Conservation (phyloP, 305 asterid genomes). For the Coffea humblotiana region DNA sequence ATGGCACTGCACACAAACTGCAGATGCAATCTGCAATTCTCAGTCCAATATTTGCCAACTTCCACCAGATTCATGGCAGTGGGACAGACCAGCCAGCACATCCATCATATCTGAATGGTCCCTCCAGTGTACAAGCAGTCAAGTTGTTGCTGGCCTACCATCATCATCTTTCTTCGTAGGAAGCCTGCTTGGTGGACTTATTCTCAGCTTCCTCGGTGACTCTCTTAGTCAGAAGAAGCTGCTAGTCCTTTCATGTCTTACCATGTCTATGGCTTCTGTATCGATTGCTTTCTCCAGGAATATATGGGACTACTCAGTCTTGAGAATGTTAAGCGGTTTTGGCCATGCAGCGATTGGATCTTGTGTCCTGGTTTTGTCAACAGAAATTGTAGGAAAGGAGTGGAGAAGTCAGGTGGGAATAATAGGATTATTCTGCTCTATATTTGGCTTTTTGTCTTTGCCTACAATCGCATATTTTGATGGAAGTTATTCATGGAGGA, state of each 20-base stretch:
- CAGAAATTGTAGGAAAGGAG: conserved; percentile 58
- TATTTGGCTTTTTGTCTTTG: conserved; percentile 60
- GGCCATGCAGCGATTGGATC: conserved; percentile 57
- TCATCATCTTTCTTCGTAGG: conserved; percentile 45
- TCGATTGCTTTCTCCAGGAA: conserved; percentile 12
- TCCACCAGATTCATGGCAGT: conserved; percentile 12
- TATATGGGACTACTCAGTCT: conserved; percentile 18
- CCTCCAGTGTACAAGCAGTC: conserved; percentile 3
- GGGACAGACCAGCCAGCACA: conserved; percentile 16
- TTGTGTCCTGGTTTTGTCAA: conserved; percentile 55
- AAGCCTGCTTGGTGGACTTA: conserved; percentile 14
- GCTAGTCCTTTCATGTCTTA: conserved; percentile 14
- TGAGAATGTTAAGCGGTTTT: conserved; percentile 38
- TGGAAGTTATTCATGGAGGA: conserved; percentile 51
- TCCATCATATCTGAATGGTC: conserved; percentile 23
- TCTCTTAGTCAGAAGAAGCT: conserved; percentile 16
- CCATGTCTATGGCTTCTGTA: conserved; percentile 12
- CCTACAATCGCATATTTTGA: conserved; percentile 42
- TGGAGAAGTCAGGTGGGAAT: conserved; percentile 60
- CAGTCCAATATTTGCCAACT: conserved; percentile 17
- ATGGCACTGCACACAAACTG: conserved; percentile 12
- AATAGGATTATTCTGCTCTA: conserved; percentile 43
- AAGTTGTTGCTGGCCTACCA: conserved; percentile 13
- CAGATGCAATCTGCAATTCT: conserved; percentile 1
- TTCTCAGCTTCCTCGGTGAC: conserved; percentile 15